phyloP scores from a whole-genome alignment of 768 basidiomycete genomes.

The Rhodotorula paludigena region DNA sequence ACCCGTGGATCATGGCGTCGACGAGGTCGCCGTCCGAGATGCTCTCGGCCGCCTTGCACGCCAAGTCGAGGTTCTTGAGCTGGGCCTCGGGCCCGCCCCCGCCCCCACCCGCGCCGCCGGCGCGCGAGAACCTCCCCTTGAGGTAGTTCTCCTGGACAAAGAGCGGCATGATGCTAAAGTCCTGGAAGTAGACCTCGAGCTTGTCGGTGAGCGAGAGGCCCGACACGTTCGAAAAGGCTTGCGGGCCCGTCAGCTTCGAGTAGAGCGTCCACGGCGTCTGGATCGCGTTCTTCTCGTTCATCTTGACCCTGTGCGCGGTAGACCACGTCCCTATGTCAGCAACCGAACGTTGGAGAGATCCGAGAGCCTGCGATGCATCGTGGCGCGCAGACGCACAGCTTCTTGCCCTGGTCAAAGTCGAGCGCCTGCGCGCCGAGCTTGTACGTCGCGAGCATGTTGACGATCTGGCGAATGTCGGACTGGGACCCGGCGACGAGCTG shows the following conservation, averaged over 20 bases:
- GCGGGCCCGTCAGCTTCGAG: constrained; percentile 83
- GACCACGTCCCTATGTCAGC: too few species aligned
- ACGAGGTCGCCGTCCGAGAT: constrained; percentile 94
- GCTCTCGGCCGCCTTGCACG: constrained; percentile 82
- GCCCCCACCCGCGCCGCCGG: constrained; percentile 55
- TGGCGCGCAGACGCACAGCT: constrained; percentile 59
- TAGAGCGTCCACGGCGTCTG: constrained; percentile 89
- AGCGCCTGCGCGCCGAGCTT: constrained; percentile 72
- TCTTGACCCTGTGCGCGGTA: constrained; percentile 57
- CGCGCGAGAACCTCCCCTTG: constrained; percentile 67
- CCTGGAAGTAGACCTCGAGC: constrained; percentile 94
- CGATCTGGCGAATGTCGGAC: constrained; percentile 92
- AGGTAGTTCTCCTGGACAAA: constrained; percentile 97
- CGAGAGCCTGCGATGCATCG: neutral
- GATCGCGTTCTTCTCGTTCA: constrained; percentile 87
- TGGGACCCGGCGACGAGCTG: constrained; percentile 82
- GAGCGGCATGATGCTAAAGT: constrained; percentile 85
- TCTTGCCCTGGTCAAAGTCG: constrained; percentile 86
- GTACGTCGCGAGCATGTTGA: constrained; percentile 99
- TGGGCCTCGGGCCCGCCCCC: constrained; percentile 62
- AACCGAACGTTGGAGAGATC: neutral
- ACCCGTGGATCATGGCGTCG: constrained; percentile 91
- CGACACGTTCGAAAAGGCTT: constrained; percentile 75
- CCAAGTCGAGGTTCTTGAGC: constrained; percentile 69
- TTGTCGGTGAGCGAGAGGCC: constrained; percentile 81